Evolutionary conservation across 495 filamentous ascomycete species (phyloP).

Genomic region (Parmelia sp.): DNA sequence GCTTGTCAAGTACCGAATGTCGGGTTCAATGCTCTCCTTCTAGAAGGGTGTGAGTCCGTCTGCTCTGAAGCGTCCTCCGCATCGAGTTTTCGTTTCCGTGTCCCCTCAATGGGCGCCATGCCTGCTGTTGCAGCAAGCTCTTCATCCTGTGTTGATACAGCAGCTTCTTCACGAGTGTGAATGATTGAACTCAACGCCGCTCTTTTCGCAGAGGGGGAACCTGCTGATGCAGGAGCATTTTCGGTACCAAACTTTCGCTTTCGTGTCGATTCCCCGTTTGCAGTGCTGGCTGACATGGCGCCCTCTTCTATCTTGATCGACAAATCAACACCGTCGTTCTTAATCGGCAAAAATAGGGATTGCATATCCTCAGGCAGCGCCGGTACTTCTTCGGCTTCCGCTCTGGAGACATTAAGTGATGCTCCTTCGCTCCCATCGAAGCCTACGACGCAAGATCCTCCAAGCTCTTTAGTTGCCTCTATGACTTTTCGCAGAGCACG

Average conservation of each 20-base stretch:
- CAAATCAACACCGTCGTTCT: background rate
- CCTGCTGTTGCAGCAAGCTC: background rate
- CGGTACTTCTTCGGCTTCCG: background rate
- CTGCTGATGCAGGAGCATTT: background rate
- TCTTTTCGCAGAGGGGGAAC: background rate
- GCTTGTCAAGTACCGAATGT: background rate
- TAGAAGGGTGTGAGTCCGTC: background rate
- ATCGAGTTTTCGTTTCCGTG: background rate
- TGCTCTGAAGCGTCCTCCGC: background rate
- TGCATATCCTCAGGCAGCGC: background rate
- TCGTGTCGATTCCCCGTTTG: background rate
- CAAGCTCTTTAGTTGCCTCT: slow-evolving; percentile 1
- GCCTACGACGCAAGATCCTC: slow-evolving; percentile 2
- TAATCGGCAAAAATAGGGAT: background rate
- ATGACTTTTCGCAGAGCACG: no score
- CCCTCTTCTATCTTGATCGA: background rate
- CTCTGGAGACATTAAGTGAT: background rate
- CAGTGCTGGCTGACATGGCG: background rate
- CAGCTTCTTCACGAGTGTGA: background rate
- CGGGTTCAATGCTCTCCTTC: background rate
- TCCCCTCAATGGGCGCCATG: background rate
- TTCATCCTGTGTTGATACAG: background rate
- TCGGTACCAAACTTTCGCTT: background rate
- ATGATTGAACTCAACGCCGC: background rate
- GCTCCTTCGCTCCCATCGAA: background rate